These are phyloP conservation scores for Neonectria hederae DNA, from an alignment of 2,329 filamentous ascomycete genomes.

Conservation along the genomic window DNA sequence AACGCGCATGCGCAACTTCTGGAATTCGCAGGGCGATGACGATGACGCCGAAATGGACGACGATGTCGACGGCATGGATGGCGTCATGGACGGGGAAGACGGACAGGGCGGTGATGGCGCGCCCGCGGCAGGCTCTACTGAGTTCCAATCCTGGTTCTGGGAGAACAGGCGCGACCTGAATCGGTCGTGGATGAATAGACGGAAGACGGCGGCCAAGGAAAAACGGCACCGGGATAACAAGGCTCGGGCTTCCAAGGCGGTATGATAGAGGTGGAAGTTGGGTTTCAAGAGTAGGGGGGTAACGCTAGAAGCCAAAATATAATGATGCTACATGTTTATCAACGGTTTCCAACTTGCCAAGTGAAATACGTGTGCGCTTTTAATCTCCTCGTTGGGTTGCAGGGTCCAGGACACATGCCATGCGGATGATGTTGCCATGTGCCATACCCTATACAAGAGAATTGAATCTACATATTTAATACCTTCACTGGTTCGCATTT, in stretches of 20 bases:
- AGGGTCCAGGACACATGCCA: neutral
- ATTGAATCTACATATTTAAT: neutral
- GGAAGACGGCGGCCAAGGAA: conserved; percentile 71
- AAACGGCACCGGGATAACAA: conserved; percentile 73
- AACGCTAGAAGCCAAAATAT: neutral
- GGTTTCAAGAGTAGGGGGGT: neutral
- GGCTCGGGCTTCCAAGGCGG: conserved; percentile 57
- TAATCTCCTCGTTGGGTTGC: neutral
- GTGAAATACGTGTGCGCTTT: neutral
- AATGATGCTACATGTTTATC: neutral
- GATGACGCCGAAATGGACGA: conserved; percentile 55
- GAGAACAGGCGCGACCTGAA: conserved; percentile 72
- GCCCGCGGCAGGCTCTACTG: conserved; percentile 49
- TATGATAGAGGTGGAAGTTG: conserved; percentile 34
- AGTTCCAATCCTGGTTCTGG: conserved; percentile 76
- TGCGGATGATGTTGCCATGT: rapidly evolving
- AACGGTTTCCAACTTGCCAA: neutral
- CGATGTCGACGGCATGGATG: conserved; percentile 45
- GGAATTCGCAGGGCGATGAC: conserved; percentile 55
- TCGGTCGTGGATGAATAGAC: conserved; percentile 71
- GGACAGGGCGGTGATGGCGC: conserved; percentile 41
- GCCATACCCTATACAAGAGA: neutral
- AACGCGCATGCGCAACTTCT: conserved; percentile 69
- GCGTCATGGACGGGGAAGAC: conserved; percentile 44
- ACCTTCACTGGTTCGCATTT: neutral